Percentiles rank a stretch among this genome's conserved stretches.
Conservation (phyloP, 2,329 filamentous ascomycete genomes). For the Talaromyces pinophilus region DNA sequence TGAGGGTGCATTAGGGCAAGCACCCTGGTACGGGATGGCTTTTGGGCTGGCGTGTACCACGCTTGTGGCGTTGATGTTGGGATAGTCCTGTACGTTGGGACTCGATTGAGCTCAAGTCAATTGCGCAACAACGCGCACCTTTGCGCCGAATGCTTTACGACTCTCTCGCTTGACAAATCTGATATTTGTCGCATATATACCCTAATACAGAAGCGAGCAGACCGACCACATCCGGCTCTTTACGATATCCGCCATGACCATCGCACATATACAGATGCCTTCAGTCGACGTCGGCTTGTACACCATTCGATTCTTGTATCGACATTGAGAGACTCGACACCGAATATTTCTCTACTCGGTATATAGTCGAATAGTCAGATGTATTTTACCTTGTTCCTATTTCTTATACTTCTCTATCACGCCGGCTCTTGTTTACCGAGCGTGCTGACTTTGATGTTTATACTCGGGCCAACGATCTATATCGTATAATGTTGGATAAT, state of each 20-base stretch:
- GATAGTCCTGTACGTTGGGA: conserved; percentile 27
- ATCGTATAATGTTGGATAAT: conserved; percentile 6
- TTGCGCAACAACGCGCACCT: neutral
- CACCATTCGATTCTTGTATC: neutral
- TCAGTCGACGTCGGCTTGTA: neutral
- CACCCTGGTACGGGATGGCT: conserved; percentile 46
- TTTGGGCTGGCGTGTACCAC: conserved; percentile 44
- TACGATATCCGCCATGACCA: neutral
- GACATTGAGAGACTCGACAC: neutral
- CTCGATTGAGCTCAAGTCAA: neutral
- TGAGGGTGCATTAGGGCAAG: conserved; percentile 42
- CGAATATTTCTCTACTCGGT: neutral
- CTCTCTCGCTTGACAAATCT: neutral
- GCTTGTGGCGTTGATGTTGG: conserved; percentile 42
- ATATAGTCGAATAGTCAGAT: neutral
- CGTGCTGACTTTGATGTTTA: conserved; percentile 9
- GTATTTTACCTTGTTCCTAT: neutral
- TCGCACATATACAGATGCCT: neutral
- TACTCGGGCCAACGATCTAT: neutral
- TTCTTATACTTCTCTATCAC: conserved; percentile 4
- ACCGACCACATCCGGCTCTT: neutral
- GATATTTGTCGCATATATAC: neutral
- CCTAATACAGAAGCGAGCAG: neutral
- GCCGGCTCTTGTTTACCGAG: conserved; percentile 19
- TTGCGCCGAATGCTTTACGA: neutral